Evolutionary conservation across 805 yeast genomes (phyloP).

Genomic region (Sungouiella blattae): DNA sequence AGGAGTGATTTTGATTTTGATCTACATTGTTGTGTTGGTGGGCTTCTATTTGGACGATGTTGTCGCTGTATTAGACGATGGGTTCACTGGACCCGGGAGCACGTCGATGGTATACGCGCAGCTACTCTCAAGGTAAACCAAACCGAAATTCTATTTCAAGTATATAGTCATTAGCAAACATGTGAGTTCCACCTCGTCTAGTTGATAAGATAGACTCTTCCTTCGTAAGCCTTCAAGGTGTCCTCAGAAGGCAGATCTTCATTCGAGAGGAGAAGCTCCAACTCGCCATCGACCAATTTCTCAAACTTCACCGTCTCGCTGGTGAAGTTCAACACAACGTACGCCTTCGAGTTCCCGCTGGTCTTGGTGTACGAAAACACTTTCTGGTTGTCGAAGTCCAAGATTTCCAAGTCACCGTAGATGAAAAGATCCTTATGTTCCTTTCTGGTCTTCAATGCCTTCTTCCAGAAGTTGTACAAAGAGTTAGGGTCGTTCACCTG

Average conservation of each 20-base stretch:
- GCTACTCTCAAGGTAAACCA: background rate
- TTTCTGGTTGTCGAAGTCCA: slow-evolving; percentile 41
- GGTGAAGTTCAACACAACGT: slow-evolving; percentile 23
- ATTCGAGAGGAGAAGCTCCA: slow-evolving; percentile 31
- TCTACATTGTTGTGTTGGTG: slow-evolving; percentile 67
- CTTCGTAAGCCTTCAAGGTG: slow-evolving; percentile 42
- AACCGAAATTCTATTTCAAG: background rate
- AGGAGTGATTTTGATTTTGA: slow-evolving; percentile 80
- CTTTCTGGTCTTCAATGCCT: slow-evolving; percentile 42
- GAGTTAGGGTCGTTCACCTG: slow-evolving; percentile 46
- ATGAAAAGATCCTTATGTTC: slow-evolving; percentile 39
- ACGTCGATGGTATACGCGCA: background rate
- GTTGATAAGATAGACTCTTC: slow-evolving; percentile 34
- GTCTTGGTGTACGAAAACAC: slow-evolving; percentile 42
- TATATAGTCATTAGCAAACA: background rate
- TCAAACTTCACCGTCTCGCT: slow-evolving; percentile 20
- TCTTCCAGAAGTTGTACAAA: slow-evolving; percentile 43
- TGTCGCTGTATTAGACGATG: slow-evolving; percentile 30
- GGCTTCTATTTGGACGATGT: slow-evolving; percentile 72
- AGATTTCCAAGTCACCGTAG: slow-evolving; percentile 44
- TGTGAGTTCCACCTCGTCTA: background rate
- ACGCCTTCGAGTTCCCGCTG: slow-evolving; percentile 21
- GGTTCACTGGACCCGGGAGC: slow-evolving; percentile 1
- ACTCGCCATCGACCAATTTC: slow-evolving; percentile 23
- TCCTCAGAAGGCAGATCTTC: slow-evolving; percentile 20